Percentiles rank a stretch among this genome's conserved stretches.
Conservation (phyloP, 2,329 filamentous ascomycete species). For the Boeremia exigua region DNA sequence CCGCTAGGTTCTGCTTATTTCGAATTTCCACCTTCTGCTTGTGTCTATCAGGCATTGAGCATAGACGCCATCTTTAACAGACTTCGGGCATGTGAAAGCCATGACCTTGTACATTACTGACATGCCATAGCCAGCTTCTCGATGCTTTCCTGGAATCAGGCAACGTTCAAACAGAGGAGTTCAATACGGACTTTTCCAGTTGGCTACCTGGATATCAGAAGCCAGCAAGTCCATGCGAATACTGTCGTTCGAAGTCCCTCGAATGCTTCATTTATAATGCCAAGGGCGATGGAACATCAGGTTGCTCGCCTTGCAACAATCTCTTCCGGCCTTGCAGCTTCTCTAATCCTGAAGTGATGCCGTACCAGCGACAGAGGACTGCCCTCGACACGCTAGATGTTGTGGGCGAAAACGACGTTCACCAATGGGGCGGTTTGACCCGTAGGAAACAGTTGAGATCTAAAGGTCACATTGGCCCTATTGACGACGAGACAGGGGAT, state of each 20-base stretch:
- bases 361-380: slow-evolving; percentile 39
- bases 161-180: slow-evolving; percentile 22
- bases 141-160: slow-evolving; percentile 7
- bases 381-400: slow-evolving; percentile 56
- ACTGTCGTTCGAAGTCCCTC: slow-evolving; percentile 55
- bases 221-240: slow-evolving; percentile 54
- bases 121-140: not conserved
- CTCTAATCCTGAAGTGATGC: slow-evolving; percentile 43
- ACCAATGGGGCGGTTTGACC: slow-evolving; percentile 42
- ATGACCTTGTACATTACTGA: not conserved
- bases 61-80: not conserved
- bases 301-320: slow-evolving; percentile 56
- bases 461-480: slow-evolving; percentile 45
- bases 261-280: slow-evolving; percentile 54
- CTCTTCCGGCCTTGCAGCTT: slow-evolving; percentile 58
- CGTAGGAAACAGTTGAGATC: slow-evolving; percentile 48
- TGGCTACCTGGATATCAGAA: slow-evolving; percentile 57
- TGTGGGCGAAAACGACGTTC: slow-evolving; percentile 51
- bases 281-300: slow-evolving; percentile 46
- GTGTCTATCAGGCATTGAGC: not conserved
- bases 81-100: no score
- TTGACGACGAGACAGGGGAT: slow-evolving; percentile 41
- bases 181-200: slow-evolving; percentile 52
- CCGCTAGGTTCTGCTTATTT: not conserved
- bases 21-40: not conserved